Evolutionary conservation across 805 yeast species (phyloP), one percentile per base, ranked within the genome.

Genomic region (Candida oleophila): DNA sequence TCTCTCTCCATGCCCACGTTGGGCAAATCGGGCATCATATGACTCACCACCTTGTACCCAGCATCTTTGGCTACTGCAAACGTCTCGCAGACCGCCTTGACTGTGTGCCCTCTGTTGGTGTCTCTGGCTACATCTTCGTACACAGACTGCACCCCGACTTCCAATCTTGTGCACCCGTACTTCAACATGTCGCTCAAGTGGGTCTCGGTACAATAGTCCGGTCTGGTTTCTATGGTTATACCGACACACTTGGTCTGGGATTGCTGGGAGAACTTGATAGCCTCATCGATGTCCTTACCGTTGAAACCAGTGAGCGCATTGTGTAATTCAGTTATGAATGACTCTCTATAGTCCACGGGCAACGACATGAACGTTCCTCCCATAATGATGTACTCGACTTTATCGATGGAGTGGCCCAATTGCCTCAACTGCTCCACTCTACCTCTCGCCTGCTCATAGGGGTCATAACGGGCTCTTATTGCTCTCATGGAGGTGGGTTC

Each of bases 401-500:
- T 94, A 64, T 94, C 99, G 39, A 94, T 92, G 1, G 96, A 85
- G 62, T 94, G 99, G 12, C 99, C 99, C 49, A 94, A 75, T 65
- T 87, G 97, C 55, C 96, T 82, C 52, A 94, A 76, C 73, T 94
- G 99, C 61, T 94, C 99, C 35, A 94, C 85, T 65, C 99, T 82
- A 42, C 99, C 99, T 62, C 99, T 78, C 4, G 98, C 97, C 66
- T 94, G 99, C 67, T 94, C 99, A 62, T 89, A 94, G 1, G 99
- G 98, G 65, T 94, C 99, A 62, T 94, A 94, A 59, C 99, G 81
- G 0, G 99, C 99, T 56, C 99, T 77, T 51, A 94, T 94, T n/a
- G 99, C 99, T 59, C 99, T 79, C 99, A 94, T 94, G 0, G 97
- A 90, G 0, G 99, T 94, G 7, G 99, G 99, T 65, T 94, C 99